Conservation (phyloP, 31 red algal species). For the Endocladia muricata region DNA sequence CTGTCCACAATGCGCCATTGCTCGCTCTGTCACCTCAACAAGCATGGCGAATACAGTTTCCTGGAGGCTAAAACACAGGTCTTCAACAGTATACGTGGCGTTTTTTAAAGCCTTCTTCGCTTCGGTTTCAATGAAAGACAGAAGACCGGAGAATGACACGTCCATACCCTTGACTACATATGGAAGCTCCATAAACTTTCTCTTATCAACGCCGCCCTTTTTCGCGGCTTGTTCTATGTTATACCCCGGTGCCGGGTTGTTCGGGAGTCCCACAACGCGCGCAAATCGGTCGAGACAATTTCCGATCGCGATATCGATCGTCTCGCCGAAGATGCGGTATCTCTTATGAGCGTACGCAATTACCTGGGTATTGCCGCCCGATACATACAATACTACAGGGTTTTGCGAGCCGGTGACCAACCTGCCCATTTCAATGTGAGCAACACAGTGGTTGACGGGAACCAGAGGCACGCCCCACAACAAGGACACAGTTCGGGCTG, state of each 20-base stretch:
- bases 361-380: conserved; percentile 98
- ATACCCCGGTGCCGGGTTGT: conserved; percentile 90
- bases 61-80: conserved; percentile 95
- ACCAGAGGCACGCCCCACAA: conserved; percentile 78
- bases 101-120: conserved; percentile 39
- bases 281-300: conserved; percentile 98
- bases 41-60: conserved; percentile 99
- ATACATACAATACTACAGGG: conserved; percentile 95
- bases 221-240: conserved; percentile 96
- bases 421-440: conserved; percentile 99
- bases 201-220: conserved; percentile 45
- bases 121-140: conserved; percentile 80
- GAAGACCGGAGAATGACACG: conserved; percentile 94
- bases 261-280: conserved; percentile 87
- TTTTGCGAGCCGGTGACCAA: conserved; percentile 80
- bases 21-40: conserved; percentile 96
- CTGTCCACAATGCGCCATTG: conserved; percentile 95
- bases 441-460: conserved; percentile 97
- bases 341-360: conserved; percentile 89
- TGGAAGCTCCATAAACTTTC: conserved; percentile 77
- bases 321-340: conserved; percentile 99
- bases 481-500: conserved; percentile 76
- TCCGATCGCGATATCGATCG: conserved; percentile 97
- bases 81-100: conserved; percentile 59
- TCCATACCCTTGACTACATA: conserved; percentile 99